phyloP scores from a whole-genome alignment of 2,329 filamentous ascomycete species.

The Pseudogymnoascus sp. region DNA sequence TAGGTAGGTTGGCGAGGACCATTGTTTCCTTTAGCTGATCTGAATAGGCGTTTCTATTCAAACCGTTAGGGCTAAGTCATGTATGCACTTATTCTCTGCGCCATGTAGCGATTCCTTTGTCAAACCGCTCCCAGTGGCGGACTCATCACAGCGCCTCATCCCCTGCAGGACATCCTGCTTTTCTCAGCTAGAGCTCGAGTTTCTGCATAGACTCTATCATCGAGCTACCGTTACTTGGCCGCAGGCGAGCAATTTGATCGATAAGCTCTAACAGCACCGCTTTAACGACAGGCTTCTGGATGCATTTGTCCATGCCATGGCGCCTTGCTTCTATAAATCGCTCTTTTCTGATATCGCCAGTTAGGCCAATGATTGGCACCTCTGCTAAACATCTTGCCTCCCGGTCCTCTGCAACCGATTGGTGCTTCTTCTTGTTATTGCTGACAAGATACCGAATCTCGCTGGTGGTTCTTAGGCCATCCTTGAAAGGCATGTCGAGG shows the following conservation, averaged over 20 bases:
- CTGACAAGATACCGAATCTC: background rate
- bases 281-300: background rate
- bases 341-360: background rate
- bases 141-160: background rate
- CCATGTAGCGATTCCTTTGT: no score
- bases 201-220: background rate
- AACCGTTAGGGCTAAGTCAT: no score
- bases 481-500: slow-evolving; percentile 40
- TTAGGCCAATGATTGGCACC: background rate
- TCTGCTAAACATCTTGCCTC: background rate
- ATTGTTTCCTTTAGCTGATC: no score
- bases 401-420: background rate
- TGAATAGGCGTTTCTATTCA: no score
- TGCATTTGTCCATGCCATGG: background rate
- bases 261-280: background rate
- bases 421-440: background rate
- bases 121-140: no score
- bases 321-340: background rate
- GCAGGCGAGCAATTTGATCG: background rate
- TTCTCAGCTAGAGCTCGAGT: background rate
- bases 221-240: background rate
- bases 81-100: no score
- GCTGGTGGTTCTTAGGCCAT: background rate
- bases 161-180: background rate
- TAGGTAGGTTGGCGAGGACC: no score